These are phyloP conservation scores for Lachancea sp. DNA, from an alignment of 805 yeast genomes.

Conservation along the genomic window DNA sequence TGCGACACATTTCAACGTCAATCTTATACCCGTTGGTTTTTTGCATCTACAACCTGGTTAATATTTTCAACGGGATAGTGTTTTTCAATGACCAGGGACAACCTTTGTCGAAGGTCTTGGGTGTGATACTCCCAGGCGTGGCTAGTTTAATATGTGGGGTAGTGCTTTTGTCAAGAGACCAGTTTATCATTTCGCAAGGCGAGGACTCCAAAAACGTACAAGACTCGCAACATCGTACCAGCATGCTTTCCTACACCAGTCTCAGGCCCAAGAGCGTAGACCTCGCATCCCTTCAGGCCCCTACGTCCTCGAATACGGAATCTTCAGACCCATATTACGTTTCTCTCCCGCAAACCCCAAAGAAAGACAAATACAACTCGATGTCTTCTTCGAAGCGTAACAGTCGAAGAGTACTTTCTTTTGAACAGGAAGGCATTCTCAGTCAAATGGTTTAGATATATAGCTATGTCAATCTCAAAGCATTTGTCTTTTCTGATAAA, in stretches of 20 bases:
- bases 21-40: conserved; percentile 80
- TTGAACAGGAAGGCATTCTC: conserved; percentile 13
- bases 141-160: conserved; percentile 6
- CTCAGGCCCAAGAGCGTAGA: conserved; percentile 12
- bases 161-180: conserved; percentile 8
- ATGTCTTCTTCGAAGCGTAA: conserved; percentile 5
- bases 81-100: conserved; percentile 9
- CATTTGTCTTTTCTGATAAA: background rate
- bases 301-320: conserved; percentile 3
- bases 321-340: conserved; percentile 10
- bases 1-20: conserved; percentile 64
- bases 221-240: conserved; percentile 8
- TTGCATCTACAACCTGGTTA: conserved; percentile 69
- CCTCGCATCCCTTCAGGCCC: conserved; percentile 2
- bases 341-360: conserved; percentile 9
- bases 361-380: conserved; percentile 7
- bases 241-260: conserved; percentile 13
- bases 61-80: conserved; percentile 50
- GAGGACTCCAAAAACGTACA: background rate
- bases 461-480: background rate
- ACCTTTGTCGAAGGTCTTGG: conserved; percentile 1
- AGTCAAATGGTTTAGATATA: conserved; percentile 8
- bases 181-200: conserved; percentile 4
- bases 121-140: conserved; percentile 5
- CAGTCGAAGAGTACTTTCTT: conserved; percentile 11